A percentile compares a stretch with the other conserved stretches of the same genome.
These are phyloP conservation scores for Tuber melanosporum DNA, from an alignment of 495 filamentous ascomycete species.

Conservation along the genomic window DNA sequence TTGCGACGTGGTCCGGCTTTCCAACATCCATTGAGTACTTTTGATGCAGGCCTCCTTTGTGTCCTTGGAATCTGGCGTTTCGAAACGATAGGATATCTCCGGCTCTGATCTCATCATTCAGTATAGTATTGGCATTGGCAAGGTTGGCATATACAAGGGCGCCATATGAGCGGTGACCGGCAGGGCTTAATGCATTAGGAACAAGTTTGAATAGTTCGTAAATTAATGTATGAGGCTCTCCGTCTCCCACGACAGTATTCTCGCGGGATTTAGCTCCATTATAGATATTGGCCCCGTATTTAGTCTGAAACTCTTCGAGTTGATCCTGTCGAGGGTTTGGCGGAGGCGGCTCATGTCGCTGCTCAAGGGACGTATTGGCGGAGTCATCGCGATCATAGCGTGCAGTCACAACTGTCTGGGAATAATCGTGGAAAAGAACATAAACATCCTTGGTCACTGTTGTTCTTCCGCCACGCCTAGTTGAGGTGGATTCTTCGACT, in stretches of 20 bases:
- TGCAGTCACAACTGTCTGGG: slow-evolving; percentile 80
- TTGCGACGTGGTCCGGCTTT: slow-evolving; percentile 83
- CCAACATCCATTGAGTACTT: slow-evolving; percentile 89
- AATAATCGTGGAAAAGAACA: slow-evolving; percentile 88
- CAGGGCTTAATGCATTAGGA: slow-evolving; percentile 65
- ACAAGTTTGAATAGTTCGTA: slow-evolving; percentile 70
- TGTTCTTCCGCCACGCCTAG: slow-evolving; percentile 61
- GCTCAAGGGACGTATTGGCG: slow-evolving; percentile 64
- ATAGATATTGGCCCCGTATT: slow-evolving; percentile 68
- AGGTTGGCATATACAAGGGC: slow-evolving; percentile 89
- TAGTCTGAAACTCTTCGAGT: slow-evolving; percentile 72
- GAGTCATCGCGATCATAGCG: slow-evolving; percentile 72
- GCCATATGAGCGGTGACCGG: slow-evolving; percentile 82
- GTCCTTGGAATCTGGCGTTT: slow-evolving; percentile 91
- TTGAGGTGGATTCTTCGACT: slow-evolving; percentile 59
- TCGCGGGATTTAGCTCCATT: slow-evolving; percentile 62
- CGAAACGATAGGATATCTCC: slow-evolving; percentile 92
- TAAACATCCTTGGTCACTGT: slow-evolving; percentile 72
- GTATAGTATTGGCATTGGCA: slow-evolving; percentile 80
- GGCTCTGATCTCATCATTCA: slow-evolving; percentile 88
- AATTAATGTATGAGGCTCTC: slow-evolving; percentile 67
- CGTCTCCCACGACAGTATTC: slow-evolving; percentile 74
- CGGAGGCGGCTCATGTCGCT: slow-evolving; percentile 81
- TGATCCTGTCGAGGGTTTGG: slow-evolving; percentile 84
- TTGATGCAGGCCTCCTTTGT: slow-evolving; percentile 87